phyloP scores from a whole-genome alignment of 345 rosid genomes.

The Eucalyptus caleyi region DNA sequence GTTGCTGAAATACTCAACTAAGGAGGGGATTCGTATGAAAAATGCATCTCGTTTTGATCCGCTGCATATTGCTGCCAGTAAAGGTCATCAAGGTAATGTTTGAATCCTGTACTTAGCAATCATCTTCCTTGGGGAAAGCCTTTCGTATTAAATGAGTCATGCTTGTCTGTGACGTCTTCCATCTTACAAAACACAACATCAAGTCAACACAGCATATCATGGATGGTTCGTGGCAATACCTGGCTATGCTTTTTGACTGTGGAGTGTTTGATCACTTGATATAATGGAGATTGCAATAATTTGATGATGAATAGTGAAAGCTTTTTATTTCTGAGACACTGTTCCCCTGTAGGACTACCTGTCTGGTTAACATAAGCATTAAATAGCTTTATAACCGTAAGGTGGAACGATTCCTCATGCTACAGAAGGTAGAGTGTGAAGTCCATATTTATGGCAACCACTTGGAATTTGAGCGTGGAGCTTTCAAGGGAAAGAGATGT shows the following conservation, averaged over 20 bases:
- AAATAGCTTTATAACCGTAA: not conserved
- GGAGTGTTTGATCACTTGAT: not conserved
- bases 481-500: not conserved
- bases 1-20: conserved; percentile 42
- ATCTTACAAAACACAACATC: not conserved
- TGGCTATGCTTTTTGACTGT: not conserved
- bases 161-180: not conserved
- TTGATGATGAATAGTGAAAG: not conserved
- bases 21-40: conserved; percentile 52
- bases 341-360: not conserved
- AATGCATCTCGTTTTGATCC: conserved; percentile 61
- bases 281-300: not conserved
- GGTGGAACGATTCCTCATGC: not conserved
- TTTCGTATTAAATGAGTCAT: not conserved
- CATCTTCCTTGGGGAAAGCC: not conserved
- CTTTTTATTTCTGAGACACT: not conserved
- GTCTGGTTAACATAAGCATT: not conserved
- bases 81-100: conserved; percentile 67
- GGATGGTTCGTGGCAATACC: not conserved
- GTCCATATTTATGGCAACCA: not conserved
- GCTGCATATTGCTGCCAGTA: conserved; percentile 73
- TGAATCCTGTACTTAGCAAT: not conserved
- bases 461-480: not conserved
- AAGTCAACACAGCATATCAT: not conserved
- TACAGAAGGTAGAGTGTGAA: not conserved